These are phyloP conservation scores for Venturia effusa DNA, from an alignment of 2,329 filamentous ascomycete species.

Conservation along the genomic window DNA sequence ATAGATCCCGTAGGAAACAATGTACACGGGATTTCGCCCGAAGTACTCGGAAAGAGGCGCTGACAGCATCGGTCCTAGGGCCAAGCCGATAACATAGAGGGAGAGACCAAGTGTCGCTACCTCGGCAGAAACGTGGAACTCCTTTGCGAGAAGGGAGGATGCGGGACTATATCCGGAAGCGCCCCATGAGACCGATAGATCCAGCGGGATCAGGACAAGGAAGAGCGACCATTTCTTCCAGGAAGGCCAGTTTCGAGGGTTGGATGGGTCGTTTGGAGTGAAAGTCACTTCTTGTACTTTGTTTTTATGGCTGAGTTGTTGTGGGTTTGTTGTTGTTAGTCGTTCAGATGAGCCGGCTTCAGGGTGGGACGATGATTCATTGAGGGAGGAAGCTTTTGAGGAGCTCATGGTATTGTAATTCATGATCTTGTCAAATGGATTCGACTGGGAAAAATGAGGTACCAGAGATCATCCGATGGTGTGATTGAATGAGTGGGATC, in stretches of 20 bases:
- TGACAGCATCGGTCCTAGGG: conserved; percentile 41
- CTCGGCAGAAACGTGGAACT: conserved; percentile 28
- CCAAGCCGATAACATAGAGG: conserved; percentile 32
- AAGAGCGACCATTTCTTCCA: conserved; percentile 43
- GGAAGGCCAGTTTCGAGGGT: conserved; percentile 59
- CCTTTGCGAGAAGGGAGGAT: conserved; percentile 20
- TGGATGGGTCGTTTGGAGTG: conserved; percentile 48
- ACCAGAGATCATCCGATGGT: too few relatives aligned
- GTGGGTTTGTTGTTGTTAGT: not conserved
- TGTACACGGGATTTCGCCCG: conserved; percentile 57
- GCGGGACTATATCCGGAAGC: conserved; percentile 8
- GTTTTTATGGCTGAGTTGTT: conserved; percentile 21
- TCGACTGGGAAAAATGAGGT: not conserved
- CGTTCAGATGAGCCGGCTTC: not conserved
- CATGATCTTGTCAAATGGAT: not conserved
- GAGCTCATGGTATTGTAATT: not conserved
- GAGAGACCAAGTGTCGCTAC: conserved; percentile 31
- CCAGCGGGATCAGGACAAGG: conserved; percentile 28
- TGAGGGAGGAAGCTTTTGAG: not conserved
- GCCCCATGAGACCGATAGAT: conserved; percentile 15
- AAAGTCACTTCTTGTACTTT: conserved; percentile 66
- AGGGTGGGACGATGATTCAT: not conserved
- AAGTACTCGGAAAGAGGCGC: conserved; percentile 63
- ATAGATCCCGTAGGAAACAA: conserved; percentile 51
- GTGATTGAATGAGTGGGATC: not conserved